Evolutionary conservation across 768 basidiomycete species (phyloP).

Genomic region (Suillus cothurnatus): DNA sequence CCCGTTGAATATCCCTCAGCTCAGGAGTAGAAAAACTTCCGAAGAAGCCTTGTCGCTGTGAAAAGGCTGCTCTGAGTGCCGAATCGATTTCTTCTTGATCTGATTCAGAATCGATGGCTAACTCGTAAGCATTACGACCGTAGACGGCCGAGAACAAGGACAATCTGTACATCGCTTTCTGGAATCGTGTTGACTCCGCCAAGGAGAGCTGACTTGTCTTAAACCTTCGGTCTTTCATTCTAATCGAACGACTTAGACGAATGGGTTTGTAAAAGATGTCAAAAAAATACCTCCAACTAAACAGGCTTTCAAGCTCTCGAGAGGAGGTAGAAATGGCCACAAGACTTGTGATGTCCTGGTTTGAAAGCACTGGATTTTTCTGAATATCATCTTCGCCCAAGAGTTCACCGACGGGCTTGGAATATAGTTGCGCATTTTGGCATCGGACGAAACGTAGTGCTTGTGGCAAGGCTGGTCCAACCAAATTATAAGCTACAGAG

Average conservation of each 20-base stretch:
- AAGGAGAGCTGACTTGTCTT: constrained; percentile 30
- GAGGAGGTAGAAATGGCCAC: constrained; percentile 28
- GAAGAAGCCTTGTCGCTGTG: constrained; percentile 14
- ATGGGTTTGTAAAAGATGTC: not conserved
- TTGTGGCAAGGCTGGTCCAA: constrained; percentile 34
- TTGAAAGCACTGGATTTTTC: constrained; percentile 19
- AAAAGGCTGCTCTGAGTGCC: constrained; percentile 12
- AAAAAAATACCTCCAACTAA: constrained; percentile 38
- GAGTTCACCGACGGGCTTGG: not conserved
- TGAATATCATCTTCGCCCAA: constrained; percentile 8
- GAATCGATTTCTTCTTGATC: not conserved
- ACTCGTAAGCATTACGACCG: constrained; percentile 8
- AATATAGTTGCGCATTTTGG: constrained; percentile 6
- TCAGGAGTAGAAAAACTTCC: constrained; percentile 16
- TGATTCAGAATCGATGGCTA: constrained; percentile 11
- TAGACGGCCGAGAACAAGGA: constrained; percentile 24
- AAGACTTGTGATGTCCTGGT: constrained; percentile 26
- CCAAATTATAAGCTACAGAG: constrained; percentile 30
- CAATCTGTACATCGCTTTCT: constrained; percentile 31
- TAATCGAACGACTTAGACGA: constrained; percentile 13
- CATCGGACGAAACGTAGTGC: constrained; percentile 30
- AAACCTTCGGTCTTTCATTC: constrained; percentile 40
- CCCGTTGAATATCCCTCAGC: constrained; percentile 22
- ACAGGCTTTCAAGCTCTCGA: constrained; percentile 38
- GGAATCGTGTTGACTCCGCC: constrained; percentile 35